Evolutionary conservation across 179 eudicot genomes (phyloP), one percentile per base, ranked within the genome.

Genomic region (Gypsophila paniculata): DNA sequence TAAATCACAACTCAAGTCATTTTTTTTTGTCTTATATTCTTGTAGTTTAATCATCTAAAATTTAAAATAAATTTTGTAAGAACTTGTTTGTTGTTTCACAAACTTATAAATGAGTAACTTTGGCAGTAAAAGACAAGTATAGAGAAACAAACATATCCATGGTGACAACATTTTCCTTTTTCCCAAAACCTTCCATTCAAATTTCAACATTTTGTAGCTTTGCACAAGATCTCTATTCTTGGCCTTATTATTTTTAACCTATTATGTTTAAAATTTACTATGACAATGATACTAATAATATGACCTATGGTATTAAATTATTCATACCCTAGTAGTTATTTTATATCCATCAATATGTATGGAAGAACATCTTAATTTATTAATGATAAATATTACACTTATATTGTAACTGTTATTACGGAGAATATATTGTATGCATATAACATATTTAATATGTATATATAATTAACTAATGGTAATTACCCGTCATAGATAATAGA

Each of bases 161-260:
- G 77, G 78, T 87, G 92, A 87, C 97, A 89, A 87, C 76, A 76
- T 29, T 77, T 86, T 85, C 85, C 97, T 89, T 91, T 90, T 82
- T 82, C 90, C 85, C 80, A 83, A 80, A 82, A 75, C 78, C 77
- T 72, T 82, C 72, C 52, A 58, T 63, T 74, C 70, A 80, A 82
- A 85, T 54, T 75, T 68, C 57, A 51, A 22, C 62, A 42, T 9
- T 71, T 70, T 74, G 78, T 74, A 73, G 70, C 77, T 76, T 76
- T 73, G 79, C 70, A 81, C 74, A 71, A 64, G 73, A 81, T 71
- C 81, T 69, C 39, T 76, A 59, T 42, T 52, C 80, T 78, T 78
- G 78, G 78, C 75, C 75, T 74, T 63, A 78, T 52, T 74, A 25
- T 32, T 59, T 53, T 78, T 62, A 64, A 68, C 77, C 60, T 53